Percentiles rank a stretch among this genome's conserved stretches.
These are phyloP conservation scores for Trichosporon coremiiforme DNA, from an alignment of 1,284 basidiomycete species.

Conservation along the genomic window DNA sequence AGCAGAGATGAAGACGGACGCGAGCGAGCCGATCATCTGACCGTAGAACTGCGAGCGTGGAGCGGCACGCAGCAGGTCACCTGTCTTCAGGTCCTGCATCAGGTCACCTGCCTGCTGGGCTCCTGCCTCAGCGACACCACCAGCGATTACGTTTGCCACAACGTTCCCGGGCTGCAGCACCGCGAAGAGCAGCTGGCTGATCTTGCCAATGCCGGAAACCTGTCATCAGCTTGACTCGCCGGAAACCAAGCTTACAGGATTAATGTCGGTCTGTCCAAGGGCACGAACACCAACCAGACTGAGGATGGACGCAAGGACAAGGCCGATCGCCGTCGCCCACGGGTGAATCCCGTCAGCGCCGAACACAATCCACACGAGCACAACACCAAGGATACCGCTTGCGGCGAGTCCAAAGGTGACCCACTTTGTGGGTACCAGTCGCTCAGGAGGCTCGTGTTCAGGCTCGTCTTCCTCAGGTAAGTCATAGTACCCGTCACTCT, in stretches of 20 bases:
- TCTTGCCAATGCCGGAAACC: conserved; percentile 89
- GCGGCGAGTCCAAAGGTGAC: conserved; percentile 68
- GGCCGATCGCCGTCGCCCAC: conserved; percentile 87
- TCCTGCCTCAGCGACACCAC: conserved; percentile 93
- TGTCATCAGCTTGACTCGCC: conserved; percentile 24
- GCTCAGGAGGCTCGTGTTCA: conserved; percentile 75
- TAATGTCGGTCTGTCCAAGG: conserved; percentile 88
- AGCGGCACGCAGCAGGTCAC: conserved; percentile 81
- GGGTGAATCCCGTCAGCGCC: conserved; percentile 86
- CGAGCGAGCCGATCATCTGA: conserved; percentile 80
- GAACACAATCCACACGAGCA: conserved; percentile 83
- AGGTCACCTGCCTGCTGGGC: conserved; percentile 96
- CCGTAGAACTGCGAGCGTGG: conserved; percentile 85
- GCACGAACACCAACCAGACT: conserved; percentile 88
- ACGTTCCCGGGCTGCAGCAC: conserved; percentile 92
- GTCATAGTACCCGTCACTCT: conserved; percentile 46
- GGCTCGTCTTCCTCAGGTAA: conserved; percentile 59
- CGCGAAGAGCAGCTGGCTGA: conserved; percentile 90
- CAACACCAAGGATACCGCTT: conserved; percentile 71
- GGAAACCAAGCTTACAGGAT: conserved; percentile 63
- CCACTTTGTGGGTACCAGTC: conserved; percentile 79
- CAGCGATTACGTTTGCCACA: conserved; percentile 93
- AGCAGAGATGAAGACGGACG: conserved; percentile 85
- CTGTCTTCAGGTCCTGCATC: conserved; percentile 98
- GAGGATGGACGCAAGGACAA: conserved; percentile 77